These are phyloP conservation scores for Aureobasidium sp. DNA, from an alignment of 2,329 filamentous ascomycete species.

Conservation along the genomic window DNA sequence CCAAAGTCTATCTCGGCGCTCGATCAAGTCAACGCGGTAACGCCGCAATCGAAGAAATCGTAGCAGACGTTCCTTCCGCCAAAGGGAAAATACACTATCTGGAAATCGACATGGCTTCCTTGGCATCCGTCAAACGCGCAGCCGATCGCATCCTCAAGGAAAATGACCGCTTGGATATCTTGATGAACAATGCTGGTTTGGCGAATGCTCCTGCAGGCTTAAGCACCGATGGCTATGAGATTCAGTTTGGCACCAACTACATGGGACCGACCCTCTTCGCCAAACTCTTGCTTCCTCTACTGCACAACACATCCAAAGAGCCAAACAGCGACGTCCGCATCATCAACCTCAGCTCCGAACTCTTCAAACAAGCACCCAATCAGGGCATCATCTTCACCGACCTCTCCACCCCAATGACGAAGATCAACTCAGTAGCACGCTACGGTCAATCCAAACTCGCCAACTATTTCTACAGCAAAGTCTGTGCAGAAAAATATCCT, in stretches of 20 bases:
- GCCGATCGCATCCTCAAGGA: conserved; percentile 29
- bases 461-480: conserved; percentile 35
- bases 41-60: conserved; percentile 35
- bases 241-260: conserved; percentile 28
- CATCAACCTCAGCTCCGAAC: conserved; percentile 23
- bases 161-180: conserved; percentile 21
- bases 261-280: conserved; percentile 27
- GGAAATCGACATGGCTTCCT: conserved; percentile 43
- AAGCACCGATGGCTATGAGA: conserved; percentile 25
- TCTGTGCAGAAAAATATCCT: conserved; percentile 33
- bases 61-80: conserved; percentile 20
- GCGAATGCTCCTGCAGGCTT: conserved; percentile 19
- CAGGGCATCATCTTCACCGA: conserved; percentile 21
- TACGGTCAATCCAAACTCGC: conserved; percentile 43
- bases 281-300: conserved; percentile 21
- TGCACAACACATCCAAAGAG: conserved; percentile 19
- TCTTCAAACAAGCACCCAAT: conserved; percentile 15
- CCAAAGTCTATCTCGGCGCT: conserved; percentile 46
- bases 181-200: conserved; percentile 25
- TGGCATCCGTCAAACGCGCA: conserved; percentile 39
- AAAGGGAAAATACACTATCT: conserved; percentile 33
- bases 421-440: conserved; percentile 22
- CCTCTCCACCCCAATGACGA: conserved; percentile 19
- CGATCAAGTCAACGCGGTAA: conserved; percentile 37
- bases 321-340: conserved; percentile 21